Evolutionary conservation across 1,284 basidiomycete genomes (phyloP).

Genomic region (Ceratobasidium sp.): DNA sequence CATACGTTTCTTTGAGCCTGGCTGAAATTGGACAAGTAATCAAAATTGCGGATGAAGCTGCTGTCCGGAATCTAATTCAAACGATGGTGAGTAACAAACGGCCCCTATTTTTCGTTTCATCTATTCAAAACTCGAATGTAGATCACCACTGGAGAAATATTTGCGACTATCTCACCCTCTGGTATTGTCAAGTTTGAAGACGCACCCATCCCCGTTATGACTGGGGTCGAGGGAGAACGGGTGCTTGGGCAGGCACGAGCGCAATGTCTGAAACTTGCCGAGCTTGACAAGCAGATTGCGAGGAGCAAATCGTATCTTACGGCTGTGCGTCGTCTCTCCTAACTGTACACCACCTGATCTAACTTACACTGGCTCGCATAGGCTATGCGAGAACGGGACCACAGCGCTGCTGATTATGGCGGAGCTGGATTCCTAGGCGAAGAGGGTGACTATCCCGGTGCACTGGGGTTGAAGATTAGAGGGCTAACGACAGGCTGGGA

Average conservation of each 20-base stretch:
- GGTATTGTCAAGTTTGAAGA: constrained; percentile 79
- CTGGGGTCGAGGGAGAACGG: constrained; percentile 46
- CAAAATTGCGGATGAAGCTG: constrained; percentile 58
- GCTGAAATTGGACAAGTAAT: constrained; percentile 75
- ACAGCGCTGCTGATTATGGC: constrained; percentile 28
- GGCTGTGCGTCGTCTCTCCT: constrained; percentile 22
- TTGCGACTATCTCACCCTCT: constrained; percentile 71
- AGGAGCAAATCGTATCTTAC: constrained; percentile 45
- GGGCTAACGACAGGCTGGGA: constrained; percentile 23
- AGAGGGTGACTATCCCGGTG: constrained; percentile 39
- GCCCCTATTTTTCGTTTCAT: background rate
- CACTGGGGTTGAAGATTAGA: constrained; percentile 40
- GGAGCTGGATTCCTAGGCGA: constrained; percentile 37
- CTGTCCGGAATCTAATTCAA: constrained; percentile 70
- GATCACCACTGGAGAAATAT: constrained; percentile 78
- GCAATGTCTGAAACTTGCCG: constrained; percentile 41
- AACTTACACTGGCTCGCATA: background rate
- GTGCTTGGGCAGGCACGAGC: constrained; percentile 47
- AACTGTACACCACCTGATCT: background rate
- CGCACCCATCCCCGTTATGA: constrained; percentile 42
- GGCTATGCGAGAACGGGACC: constrained; percentile 41
- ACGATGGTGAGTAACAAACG: constrained; percentile 72
- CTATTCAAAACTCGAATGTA: constrained; percentile 52
- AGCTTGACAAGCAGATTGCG: constrained; percentile 48
- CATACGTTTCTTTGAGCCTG: constrained; percentile 80